Evolutionary conservation across 2,329 filamentous ascomycete genomes (phyloP).

Genomic region (Aspergillus sp.): DNA sequence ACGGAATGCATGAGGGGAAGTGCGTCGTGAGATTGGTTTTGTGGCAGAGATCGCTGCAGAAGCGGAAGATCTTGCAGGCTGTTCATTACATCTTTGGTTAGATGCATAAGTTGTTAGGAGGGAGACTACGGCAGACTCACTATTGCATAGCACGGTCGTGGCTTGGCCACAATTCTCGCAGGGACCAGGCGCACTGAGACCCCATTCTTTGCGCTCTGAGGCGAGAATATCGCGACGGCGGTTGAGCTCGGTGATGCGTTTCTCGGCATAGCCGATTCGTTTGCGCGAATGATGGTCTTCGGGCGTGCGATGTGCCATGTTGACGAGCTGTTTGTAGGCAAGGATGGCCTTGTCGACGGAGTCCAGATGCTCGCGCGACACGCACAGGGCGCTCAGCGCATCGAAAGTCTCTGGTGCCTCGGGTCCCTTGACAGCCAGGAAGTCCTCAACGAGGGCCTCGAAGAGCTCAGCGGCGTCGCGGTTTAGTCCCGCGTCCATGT

Average conservation of each 20-base stretch:
- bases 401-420: conserved; percentile 29
- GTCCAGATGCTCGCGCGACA: conserved; percentile 28
- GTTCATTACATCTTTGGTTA: background rate
- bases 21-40: conserved; percentile 15
- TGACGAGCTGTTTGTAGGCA: conserved; percentile 27
- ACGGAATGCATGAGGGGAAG: conserved; percentile 25
- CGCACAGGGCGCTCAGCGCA: conserved; percentile 29
- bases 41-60: conserved; percentile 28
- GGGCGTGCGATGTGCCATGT: conserved; percentile 24
- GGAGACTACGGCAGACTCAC: conserved; percentile 15
- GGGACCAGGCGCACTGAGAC: conserved; percentile 20
- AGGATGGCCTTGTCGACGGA: conserved; percentile 28
- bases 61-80: conserved; percentile 31
- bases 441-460: conserved; percentile 26
- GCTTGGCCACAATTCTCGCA: conserved; percentile 22
- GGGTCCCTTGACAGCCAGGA: conserved; percentile 21
- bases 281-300: conserved; percentile 25
- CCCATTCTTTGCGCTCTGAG: conserved; percentile 26
- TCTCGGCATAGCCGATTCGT: conserved; percentile 26
- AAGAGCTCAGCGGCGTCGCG: conserved; percentile 28
- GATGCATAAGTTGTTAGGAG: background rate
- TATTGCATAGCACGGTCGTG: conserved; percentile 25
- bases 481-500: conserved; percentile 29
- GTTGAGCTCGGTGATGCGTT: conserved; percentile 26
- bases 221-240: conserved; percentile 24